phyloP scores from a whole-genome alignment of 805 yeast species.

The Kuraishia hungarica region DNA sequence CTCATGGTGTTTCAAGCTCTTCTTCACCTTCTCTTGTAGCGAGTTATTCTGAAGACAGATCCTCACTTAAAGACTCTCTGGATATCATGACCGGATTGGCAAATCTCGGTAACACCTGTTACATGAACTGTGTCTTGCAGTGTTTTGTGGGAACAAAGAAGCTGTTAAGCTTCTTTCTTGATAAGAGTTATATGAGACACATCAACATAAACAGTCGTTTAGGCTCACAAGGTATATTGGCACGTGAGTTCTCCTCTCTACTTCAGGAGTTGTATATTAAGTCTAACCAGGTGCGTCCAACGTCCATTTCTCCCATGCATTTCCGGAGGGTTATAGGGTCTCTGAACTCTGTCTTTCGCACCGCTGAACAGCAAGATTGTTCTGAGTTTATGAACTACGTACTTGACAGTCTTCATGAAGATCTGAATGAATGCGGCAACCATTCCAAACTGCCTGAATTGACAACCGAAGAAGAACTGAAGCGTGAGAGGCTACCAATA shows the following conservation, averaged over 20 bases:
- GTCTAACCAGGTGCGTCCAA: conserved; percentile 12
- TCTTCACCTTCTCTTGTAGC: background rate
- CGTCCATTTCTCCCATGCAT: conserved; percentile 46
- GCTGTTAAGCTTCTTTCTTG: conserved; percentile 52
- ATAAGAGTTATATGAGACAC: conserved; percentile 52
- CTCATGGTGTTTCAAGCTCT: background rate
- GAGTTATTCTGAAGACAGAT: background rate
- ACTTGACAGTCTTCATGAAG: conserved; percentile 76
- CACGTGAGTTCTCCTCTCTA: conserved; percentile 57
- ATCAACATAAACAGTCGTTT: conserved; percentile 65
- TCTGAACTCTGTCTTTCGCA: conserved; percentile 54
- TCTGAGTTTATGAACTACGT: conserved; percentile 72
- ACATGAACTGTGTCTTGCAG: conserved; percentile 87
- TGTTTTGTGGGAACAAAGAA: conserved; percentile 71
- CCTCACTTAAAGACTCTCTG: conserved; percentile 5
- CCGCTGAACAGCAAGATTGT: conserved; percentile 76
- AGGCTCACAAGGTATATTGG: conserved; percentile 76
- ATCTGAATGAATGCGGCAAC: conserved; percentile 59
- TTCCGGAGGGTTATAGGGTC: conserved; percentile 66
- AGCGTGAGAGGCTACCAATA: conserved; percentile 64
- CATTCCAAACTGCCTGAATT: conserved; percentile 48
- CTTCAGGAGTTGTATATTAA: conserved; percentile 44
- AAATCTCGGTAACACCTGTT: conserved; percentile 87
- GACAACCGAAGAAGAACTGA: conserved; percentile 61
- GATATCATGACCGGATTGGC: conserved; percentile 60